Base-by-base conservation (phyloP, 2,329 filamentous ascomycete species). In the Pseudophaeomoniella oleicola region DNA sequence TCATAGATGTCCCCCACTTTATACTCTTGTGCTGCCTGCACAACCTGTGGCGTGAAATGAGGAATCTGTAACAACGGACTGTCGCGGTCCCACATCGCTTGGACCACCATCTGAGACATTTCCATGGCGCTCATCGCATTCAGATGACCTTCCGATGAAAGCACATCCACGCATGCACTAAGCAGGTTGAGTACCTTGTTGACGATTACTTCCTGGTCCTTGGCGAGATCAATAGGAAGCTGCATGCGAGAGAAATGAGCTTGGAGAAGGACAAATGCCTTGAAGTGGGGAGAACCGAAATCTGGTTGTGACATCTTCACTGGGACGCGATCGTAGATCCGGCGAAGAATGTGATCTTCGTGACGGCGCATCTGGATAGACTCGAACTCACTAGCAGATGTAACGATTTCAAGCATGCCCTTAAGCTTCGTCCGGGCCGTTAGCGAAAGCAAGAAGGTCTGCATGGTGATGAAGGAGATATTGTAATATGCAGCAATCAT, bases 401-500 rank as follows among this genome's bases (percentile, higher is more conserved):
- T 94, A 42, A 96, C 78, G 49, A 98, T 96, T 59, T 98, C 90
- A 38, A 98, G 69, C 31, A 98, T 87, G 33, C 86, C 86, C 70
- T 98, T 98, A 45, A 98, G 75, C 66, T 94, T 96, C 3, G 87
- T 96, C 47, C 80, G 80, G 30, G 77, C 77, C 38, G 76, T 87
- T 33, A 98, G 71, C 11, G 90, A 98, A 38, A 98, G 69, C 36
- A 98, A 67, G 69, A 98, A 88, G 0, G 90, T 98, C 62, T 98
- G 88, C 87, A 98, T 98, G 2, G 90, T 98, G 57, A 94, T 83
- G 63, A 94, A 96, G 4, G 88, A 94, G 52, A 98, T 94, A 60
- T 94, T 96, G 71, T 98, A 98, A 68, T 98, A 96, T 1, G 90
- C 86, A 6, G 84, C 86, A 52, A 98, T 96, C 83, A 94, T 94